Percentiles rank a stretch among this genome's conserved stretches.
Evolutionary conservation across 2,329 filamentous ascomycete genomes (phyloP).

Genomic region (Septoria petroselini): DNA sequence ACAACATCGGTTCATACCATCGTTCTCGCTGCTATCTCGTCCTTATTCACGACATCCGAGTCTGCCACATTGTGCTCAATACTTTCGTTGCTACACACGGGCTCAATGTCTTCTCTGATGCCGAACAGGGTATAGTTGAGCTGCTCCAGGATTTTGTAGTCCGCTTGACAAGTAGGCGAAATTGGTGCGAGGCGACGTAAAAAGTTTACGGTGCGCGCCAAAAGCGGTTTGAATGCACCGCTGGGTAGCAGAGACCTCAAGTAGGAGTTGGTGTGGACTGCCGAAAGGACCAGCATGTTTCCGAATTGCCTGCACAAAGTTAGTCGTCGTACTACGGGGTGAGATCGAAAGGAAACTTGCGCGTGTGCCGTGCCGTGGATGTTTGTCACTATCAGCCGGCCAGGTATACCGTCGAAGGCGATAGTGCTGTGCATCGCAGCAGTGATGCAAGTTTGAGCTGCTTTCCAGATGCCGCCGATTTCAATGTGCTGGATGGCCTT

Average conservation of each 20-base stretch:
- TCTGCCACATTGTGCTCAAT: no score
- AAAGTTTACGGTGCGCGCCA: conserved; percentile 73
- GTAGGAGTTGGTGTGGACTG: conserved; percentile 61
- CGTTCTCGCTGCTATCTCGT: no score
- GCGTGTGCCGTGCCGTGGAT: conserved; percentile 93
- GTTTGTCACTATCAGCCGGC: conserved; percentile 77
- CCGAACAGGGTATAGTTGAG: conserved; percentile 43
- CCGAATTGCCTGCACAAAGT: conserved; percentile 83
- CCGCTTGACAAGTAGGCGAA: conserved; percentile 69
- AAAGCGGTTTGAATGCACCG: conserved; percentile 57
- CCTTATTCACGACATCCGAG: no score
- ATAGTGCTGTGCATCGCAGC: conserved; percentile 81
- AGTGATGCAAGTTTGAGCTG: conserved; percentile 55
- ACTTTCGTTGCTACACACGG: no score
- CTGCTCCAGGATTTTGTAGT: conserved; percentile 68
- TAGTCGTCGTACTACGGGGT: conserved; percentile 20
- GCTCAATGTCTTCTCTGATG: conserved; percentile 16
- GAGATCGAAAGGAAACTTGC: no score
- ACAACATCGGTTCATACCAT: no score
- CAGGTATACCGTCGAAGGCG: conserved; percentile 71
- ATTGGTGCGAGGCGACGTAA: conserved; percentile 67
- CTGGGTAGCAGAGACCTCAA: conserved; percentile 59
- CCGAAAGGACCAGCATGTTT: conserved; percentile 85
- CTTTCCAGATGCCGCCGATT: conserved; percentile 31
- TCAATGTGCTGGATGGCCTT: conserved; percentile 35